Conservation (phyloP, 1,139 yeast species). For the Geotrichum fermentans region DNA sequence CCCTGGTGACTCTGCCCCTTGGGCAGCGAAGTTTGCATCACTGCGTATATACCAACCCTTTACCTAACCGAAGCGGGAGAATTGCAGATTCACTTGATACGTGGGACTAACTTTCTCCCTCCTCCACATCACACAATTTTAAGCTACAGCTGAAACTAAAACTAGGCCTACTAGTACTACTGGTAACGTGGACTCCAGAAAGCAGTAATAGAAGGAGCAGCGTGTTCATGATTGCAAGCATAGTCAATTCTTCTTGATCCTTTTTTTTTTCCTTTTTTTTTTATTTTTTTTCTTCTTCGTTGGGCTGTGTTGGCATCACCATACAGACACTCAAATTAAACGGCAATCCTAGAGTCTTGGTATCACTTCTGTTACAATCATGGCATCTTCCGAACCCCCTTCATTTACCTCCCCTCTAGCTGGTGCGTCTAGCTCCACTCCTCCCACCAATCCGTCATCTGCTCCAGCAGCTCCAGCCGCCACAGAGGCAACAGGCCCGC, state of each 20-base stretch:
- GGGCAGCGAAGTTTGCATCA: no score
- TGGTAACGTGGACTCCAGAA: no score
- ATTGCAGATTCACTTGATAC: no score
- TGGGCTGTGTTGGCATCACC: no score
- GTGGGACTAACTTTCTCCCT: neutral
- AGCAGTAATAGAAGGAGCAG: neutral
- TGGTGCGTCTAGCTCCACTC: neutral
- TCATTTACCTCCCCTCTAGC: neutral
- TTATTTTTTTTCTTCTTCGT: neutral
- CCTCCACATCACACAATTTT: no score
- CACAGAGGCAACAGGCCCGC: neutral
- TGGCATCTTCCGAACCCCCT: constrained; percentile 3
- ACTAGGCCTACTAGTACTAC: neutral
- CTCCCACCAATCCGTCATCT: neutral
- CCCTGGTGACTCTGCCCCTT: no score
- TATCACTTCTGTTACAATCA: neutral
- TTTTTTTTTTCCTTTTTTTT: no score
- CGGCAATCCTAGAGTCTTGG: no score
- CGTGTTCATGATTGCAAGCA: neutral
- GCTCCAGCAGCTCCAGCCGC: neutral
- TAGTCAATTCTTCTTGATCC: neutral
- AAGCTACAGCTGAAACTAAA: no score
- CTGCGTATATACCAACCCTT: neutral
- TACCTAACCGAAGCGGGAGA: neutral
- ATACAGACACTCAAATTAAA: no score